These are phyloP conservation scores for Ogataea neopini DNA, from an alignment of 805 yeast genomes.

Conservation along the genomic window DNA sequence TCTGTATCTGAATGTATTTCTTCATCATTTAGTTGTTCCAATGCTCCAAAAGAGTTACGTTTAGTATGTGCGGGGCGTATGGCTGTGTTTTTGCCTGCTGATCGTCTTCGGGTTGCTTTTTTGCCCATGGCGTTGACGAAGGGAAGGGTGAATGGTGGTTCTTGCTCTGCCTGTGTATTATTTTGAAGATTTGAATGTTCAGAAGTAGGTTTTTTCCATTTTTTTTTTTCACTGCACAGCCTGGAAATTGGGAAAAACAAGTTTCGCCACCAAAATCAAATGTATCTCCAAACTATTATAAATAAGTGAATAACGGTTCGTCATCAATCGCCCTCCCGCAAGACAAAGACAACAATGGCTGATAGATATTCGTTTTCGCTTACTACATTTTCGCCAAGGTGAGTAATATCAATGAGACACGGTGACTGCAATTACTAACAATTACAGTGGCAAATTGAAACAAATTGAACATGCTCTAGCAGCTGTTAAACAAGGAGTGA, in stretches of 20 bases:
- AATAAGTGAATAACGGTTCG: no score
- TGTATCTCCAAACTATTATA: no score
- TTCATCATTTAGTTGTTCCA: neutral
- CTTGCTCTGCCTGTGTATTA: no score
- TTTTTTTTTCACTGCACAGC: slow-evolving; percentile 3
- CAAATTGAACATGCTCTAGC: slow-evolving; percentile 97
- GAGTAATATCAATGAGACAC: slow-evolving; percentile 37
- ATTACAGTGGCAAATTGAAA: slow-evolving; percentile 83
- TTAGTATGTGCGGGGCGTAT: neutral
- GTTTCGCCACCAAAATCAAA: slow-evolving; percentile 5
- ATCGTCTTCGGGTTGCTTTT: slow-evolving; percentile 3
- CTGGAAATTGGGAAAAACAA: neutral
- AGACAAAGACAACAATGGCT: slow-evolving; percentile 60
- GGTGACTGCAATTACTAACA: slow-evolving; percentile 7
- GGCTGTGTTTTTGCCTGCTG: neutral
- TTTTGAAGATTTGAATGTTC: no score
- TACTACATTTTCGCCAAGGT: slow-evolving; percentile 97
- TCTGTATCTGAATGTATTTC: slow-evolving; percentile 2
- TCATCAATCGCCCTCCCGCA: neutral
- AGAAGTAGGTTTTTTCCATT: neutral
- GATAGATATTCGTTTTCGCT: slow-evolving; percentile 97
- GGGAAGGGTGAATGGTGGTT: no score
- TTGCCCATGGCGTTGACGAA: neutral
- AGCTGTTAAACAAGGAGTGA: slow-evolving; percentile 97
- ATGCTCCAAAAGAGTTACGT: slow-evolving; percentile 4